These are phyloP conservation scores for Phytophthora melonis DNA, from an alignment of 352 stramenopile species.

Conservation along the genomic window DNA sequence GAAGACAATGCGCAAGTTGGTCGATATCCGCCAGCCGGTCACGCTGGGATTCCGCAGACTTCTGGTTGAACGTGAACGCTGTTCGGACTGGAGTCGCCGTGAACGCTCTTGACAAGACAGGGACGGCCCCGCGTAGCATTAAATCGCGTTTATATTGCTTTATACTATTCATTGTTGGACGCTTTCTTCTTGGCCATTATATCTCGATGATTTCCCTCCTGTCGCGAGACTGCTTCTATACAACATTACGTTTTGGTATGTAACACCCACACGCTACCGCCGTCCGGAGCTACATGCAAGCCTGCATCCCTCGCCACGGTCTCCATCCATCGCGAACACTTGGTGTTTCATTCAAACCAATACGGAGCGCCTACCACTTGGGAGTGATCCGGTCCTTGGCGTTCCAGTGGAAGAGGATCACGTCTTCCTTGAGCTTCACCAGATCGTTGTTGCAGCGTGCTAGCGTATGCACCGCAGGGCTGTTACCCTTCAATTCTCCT, in stretches of 20 bases:
- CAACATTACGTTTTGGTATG: conserved; percentile 33
- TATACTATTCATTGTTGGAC: conserved; percentile 44
- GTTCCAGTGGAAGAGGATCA: conserved; percentile 89
- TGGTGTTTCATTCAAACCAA: conserved; percentile 26
- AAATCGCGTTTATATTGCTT: conserved; percentile 42
- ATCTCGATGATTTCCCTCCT: conserved; percentile 16
- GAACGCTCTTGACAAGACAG: conserved; percentile 4
- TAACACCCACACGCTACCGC: conserved; percentile 18
- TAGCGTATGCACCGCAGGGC: conserved; percentile 73
- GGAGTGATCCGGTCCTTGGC: conserved; percentile 68
- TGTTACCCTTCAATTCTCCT: conserved; percentile 79
- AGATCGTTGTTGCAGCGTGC: conserved; percentile 83
- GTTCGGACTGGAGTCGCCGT: conserved; percentile 16
- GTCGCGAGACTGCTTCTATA: conserved; percentile 37
- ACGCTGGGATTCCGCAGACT: conserved; percentile 53
- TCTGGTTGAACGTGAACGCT: conserved; percentile 45
- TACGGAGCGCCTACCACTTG: conserved; percentile 39
- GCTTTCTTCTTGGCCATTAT: conserved; percentile 17
- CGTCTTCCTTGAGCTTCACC: conserved; percentile 87
- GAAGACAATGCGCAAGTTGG: conserved; percentile 46
- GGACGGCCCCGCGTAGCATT: conserved; percentile 15
- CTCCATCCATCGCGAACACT: conserved; percentile 13
- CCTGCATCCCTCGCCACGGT: not conserved
- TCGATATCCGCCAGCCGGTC: conserved; percentile 42
- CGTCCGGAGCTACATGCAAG: not conserved